Evolutionary conservation across 108 stramenopile species (phyloP).

Genomic region (Skeletonema menzelii): DNA sequence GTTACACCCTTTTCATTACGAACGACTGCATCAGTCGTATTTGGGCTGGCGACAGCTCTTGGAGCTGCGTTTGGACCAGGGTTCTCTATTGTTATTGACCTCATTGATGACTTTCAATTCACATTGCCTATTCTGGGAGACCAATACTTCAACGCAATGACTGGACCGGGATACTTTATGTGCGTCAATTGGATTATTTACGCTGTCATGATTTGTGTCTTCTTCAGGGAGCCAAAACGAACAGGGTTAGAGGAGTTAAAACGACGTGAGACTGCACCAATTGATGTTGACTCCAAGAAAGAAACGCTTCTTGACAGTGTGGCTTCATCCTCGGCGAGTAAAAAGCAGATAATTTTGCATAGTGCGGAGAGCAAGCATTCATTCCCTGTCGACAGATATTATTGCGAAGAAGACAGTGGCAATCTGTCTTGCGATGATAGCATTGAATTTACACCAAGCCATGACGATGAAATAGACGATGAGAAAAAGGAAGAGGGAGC

Average conservation of each 20-base stretch:
- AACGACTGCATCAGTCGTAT: conserved; percentile 66
- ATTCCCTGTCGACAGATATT: background rate
- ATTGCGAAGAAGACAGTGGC: background rate
- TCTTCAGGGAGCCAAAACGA: conserved; percentile 56
- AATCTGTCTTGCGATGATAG: background rate
- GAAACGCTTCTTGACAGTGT: conserved; percentile 2
- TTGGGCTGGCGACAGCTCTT: conserved; percentile 70
- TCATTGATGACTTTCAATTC: conserved; percentile 55
- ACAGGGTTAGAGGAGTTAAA: conserved; percentile 61
- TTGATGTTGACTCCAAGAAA: conserved; percentile 14
- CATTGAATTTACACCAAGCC: conserved; percentile 1
- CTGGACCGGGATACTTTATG: conserved; percentile 72
- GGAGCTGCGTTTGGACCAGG: conserved; percentile 76
- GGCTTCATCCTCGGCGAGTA: background rate
- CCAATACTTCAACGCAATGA: conserved; percentile 69
- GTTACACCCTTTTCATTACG: conserved; percentile 62
- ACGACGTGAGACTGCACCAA: conserved; percentile 16
- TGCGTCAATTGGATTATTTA: conserved; percentile 53
- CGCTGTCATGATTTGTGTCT: conserved; percentile 24
- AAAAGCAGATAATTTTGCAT: conserved; percentile 1
- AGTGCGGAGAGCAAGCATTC: background rate
- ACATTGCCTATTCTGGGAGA: conserved; percentile 48
- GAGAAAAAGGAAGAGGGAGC: background rate
- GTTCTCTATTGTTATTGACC: conserved; percentile 66
- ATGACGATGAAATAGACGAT: background rate